Evolutionary conservation across 352 stramenopile species (phyloP), one percentile per base, ranked within the genome.

Genomic region (Globisporangium ultimum): DNA sequence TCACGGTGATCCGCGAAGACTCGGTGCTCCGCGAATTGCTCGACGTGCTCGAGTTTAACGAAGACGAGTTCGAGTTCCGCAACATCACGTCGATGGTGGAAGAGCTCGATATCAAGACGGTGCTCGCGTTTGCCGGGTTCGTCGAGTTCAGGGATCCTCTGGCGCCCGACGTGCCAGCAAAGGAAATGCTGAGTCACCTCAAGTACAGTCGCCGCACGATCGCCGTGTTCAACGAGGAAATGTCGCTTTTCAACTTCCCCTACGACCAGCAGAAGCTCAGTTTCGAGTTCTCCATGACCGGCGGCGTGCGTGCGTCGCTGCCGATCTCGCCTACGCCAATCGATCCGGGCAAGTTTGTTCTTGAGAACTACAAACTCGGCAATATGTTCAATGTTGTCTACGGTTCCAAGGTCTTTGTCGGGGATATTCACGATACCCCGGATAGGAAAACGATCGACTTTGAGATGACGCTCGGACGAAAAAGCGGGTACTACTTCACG

Each of bases 241-340:
- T 88, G 76, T 66, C 69, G 2, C 55, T 85, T 14, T 72, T 78
- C 40, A 74, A 63, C 50, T 88, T 88, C 49, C 78, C 78, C 11
- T 80, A 84, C 28, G 78, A 88, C 48, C 72, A 82, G 38, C 78
- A 88, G 55, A 84, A 83, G 48, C 51, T 88, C 28, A 77, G 65
- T 13, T 82, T 86, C 45, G 59, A 67, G 4, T 82, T 86, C 38
- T 72, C 74, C 0, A 74, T 76, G 32, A 53, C 60, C 2, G 45
- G 50, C 9, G 75, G 72, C 6, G 64, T 83, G 34, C 61, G 66
- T 10, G 65, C 75, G 2, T 67, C 58, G 9, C 61, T 87, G 12
- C 55, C 55, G 1, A 66, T 87, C 34, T 68, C 64, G 0, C 71
- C 76, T 3, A 61, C 58, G 11, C 61, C 59, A 0, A 54, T 76